Percentiles rank a stretch among this genome's conserved stretches.
Conservation (phyloP, 139 green algal genomes). For the Spirogloea muscicola region DNA sequence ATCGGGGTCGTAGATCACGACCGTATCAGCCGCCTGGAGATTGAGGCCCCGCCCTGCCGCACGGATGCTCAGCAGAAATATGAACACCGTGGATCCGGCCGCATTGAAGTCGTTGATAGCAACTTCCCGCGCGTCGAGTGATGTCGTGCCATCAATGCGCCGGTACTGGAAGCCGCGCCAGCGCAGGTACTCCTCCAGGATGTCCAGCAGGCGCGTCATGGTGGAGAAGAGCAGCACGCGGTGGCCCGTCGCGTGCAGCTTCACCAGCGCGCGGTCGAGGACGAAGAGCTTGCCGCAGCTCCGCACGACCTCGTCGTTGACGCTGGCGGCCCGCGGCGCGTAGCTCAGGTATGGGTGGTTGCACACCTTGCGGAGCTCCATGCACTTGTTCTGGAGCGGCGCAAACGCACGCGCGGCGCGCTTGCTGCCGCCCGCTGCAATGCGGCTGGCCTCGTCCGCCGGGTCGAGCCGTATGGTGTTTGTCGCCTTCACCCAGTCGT, state of each 20-base stretch:
- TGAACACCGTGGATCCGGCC: slow-evolving; percentile 68
- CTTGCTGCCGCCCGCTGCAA: background rate
- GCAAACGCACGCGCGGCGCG: slow-evolving; percentile 19
- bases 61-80: slow-evolving; percentile 93
- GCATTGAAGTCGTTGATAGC: slow-evolving; percentile 90
- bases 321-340: no score
- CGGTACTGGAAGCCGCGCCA: slow-evolving; percentile 70
- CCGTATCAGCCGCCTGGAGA: slow-evolving; percentile 90
- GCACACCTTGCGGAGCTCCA: slow-evolving; percentile 87
- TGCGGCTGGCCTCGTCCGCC: slow-evolving; percentile 44
- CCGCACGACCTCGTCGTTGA: slow-evolving; percentile 17
- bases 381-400: slow-evolving; percentile 85
- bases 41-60: slow-evolving; percentile 89
- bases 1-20: slow-evolving; percentile 97
- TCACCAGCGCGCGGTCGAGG: slow-evolving; percentile 79
- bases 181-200: slow-evolving; percentile 76
- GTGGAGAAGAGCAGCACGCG: slow-evolving; percentile 86
- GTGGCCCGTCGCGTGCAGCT: slow-evolving; percentile 68
- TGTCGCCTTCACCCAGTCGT: slow-evolving; percentile 84
- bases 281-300: slow-evolving; percentile 78
- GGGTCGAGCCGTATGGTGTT: slow-evolving; percentile 75
- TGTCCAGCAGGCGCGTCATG: slow-evolving; percentile 94
- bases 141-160: slow-evolving; percentile 84
- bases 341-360: slow-evolving; percentile 90
- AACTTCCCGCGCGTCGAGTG: slow-evolving; percentile 71